Conservation (phyloP, 176 grass and related monocot genomes). For the Phyllostachys edulis region DNA sequence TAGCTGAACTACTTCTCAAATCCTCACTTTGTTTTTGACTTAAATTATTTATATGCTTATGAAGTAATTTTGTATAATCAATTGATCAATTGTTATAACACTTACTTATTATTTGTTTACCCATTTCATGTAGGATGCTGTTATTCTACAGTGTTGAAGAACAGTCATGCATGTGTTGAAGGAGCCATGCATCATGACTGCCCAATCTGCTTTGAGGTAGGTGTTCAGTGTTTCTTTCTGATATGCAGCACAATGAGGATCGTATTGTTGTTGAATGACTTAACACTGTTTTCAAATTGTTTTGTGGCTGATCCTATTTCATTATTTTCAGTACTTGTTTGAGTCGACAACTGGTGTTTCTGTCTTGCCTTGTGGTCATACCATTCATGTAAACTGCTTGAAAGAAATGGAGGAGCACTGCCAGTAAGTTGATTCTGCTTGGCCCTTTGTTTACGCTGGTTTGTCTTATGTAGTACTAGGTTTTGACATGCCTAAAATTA, state of each 20-base stretch:
- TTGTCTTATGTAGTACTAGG: background rate
- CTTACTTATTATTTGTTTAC: background rate
- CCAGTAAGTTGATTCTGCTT: conserved; percentile 53
- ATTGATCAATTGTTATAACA: background rate
- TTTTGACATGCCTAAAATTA: conserved; percentile 17
- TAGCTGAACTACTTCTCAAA: background rate
- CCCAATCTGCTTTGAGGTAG: conserved; percentile 95
- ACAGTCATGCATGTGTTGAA: conserved; percentile 88
- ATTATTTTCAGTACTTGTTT: conserved; percentile 70
- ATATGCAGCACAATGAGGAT: background rate
- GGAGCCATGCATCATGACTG: conserved; percentile 98
- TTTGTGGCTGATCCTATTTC: conserved; percentile 7
- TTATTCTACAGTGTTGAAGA: conserved; percentile 73
- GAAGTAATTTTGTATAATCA: background rate
- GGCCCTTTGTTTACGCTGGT: background rate
- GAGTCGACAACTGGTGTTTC: conserved; percentile 74
- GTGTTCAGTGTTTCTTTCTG: background rate
- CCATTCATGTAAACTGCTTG: conserved; percentile 81
- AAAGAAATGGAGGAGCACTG: conserved; percentile 91
- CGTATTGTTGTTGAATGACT: background rate
- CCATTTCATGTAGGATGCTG: conserved; percentile 65
- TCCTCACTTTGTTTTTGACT: background rate
- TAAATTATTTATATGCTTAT: background rate
- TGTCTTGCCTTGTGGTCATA: conserved; percentile 84
- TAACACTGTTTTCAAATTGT: background rate